A percentile compares a stretch with the other conserved stretches of the same genome.
These are phyloP conservation scores for Angomonas deanei DNA, from an alignment of 208 protist genomes.

Conservation along the genomic window DNA sequence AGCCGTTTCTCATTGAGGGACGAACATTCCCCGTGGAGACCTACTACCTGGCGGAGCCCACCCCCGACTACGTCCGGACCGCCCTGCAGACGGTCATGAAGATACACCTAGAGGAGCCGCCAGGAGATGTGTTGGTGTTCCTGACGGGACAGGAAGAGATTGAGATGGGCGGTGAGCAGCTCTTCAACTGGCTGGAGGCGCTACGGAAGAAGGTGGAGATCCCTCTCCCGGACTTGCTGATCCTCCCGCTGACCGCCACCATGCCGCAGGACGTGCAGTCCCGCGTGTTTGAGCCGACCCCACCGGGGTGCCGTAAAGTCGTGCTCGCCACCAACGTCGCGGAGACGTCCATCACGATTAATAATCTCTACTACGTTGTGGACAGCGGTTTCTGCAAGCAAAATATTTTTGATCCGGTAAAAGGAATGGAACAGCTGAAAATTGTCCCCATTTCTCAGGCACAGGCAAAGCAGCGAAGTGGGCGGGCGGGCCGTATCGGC, in stretches of 20 bases:
- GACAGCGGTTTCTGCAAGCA: slow-evolving; percentile 98
- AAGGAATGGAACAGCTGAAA: slow-evolving; percentile 96
- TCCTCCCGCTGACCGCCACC: slow-evolving; percentile 97
- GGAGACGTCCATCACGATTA: slow-evolving; percentile 99
- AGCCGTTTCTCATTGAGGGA: slow-evolving; percentile 97
- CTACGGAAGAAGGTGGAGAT: slow-evolving; percentile 43
- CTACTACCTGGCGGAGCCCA: slow-evolving; percentile 91
- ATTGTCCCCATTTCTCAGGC: slow-evolving; percentile 97
- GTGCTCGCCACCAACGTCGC: slow-evolving; percentile 99
- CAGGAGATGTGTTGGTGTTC: slow-evolving; percentile 99
- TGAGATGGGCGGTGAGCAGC: slow-evolving; percentile 96
- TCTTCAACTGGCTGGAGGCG: slow-evolving; percentile 89
- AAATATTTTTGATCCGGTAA: slow-evolving; percentile 95
- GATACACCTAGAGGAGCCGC: slow-evolving; percentile 95
- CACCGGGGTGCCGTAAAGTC: slow-evolving; percentile 90
- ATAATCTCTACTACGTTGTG: slow-evolving; percentile 98
- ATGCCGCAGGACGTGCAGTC: slow-evolving; percentile 98
- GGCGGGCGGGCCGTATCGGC: slow-evolving; percentile 94
- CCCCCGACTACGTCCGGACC: slow-evolving; percentile 96
- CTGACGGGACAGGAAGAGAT: slow-evolving; percentile 99
- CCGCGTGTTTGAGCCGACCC: slow-evolving; percentile 97
- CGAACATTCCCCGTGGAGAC: slow-evolving; percentile 97
- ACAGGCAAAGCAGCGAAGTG: slow-evolving; percentile 94
- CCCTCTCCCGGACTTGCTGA: slow-evolving; percentile 89
- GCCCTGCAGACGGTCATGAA: slow-evolving; percentile 98